These are phyloP conservation scores for Phialophora chinensis DNA, from an alignment of 2,329 filamentous ascomycete species.

Conservation along the genomic window DNA sequence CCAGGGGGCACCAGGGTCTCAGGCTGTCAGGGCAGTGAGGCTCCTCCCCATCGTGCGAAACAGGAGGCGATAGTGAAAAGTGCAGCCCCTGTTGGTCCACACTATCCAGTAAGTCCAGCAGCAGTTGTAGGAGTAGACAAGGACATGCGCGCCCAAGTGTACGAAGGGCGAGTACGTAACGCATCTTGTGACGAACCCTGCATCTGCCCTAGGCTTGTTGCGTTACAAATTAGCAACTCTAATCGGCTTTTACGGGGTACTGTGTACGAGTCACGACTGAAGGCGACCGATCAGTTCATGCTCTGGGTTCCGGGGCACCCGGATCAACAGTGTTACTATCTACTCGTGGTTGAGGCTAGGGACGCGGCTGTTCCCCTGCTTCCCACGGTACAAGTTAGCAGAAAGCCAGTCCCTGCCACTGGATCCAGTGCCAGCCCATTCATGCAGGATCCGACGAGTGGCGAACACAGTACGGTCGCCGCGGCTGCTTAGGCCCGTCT, in stretches of 20 bases:
- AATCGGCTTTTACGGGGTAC: neutral
- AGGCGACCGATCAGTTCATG: neutral
- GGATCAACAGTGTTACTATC: neutral
- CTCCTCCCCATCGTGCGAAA: neutral
- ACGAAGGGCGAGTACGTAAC: neutral
- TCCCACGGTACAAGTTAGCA: no score
- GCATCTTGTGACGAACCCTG: neutral
- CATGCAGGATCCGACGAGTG: conserved; percentile 9
- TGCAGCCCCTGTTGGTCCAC: neutral
- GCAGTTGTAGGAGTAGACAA: neutral
- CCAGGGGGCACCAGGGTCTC: neutral
- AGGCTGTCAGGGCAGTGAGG: neutral
- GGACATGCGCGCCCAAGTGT: neutral
- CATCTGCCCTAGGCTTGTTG: neutral
- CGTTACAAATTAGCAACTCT: neutral
- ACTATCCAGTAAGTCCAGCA: neutral
- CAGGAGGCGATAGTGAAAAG: neutral
- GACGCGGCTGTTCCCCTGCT: neutral
- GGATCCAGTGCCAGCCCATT: neutral
- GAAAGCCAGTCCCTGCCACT: neutral
- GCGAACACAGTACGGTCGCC: neutral
- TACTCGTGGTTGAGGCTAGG: neutral
- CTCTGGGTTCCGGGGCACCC: neutral
- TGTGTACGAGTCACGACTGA: no score
- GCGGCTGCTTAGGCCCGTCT: conserved; percentile 6